Conservation (phyloP, 768 basidiomycete species). For the Phylloporus rhodoxanthus region DNA sequence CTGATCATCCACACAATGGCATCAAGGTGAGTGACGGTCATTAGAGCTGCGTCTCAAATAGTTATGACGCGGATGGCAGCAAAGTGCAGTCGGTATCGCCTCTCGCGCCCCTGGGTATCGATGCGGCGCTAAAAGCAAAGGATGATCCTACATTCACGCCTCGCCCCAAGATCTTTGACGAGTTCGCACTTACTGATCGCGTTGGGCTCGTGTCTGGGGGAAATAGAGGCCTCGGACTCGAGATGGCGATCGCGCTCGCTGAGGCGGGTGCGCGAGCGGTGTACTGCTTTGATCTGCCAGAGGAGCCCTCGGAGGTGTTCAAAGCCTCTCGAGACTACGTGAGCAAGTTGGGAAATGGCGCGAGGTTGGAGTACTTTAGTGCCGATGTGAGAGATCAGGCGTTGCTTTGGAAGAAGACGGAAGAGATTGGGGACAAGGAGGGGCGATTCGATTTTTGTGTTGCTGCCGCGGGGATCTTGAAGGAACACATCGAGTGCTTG, state of each 20-base stretch:
- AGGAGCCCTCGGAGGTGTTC: conserved; percentile 54
- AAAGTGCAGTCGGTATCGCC: conserved; percentile 44
- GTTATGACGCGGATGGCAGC: background rate
- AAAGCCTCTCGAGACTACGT: conserved; percentile 48
- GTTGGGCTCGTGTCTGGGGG: conserved; percentile 61
- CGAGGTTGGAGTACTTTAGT: conserved; percentile 54
- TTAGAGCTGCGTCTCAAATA: background rate
- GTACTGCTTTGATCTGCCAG: conserved; percentile 64
- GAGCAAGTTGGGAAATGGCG: conserved; percentile 35
- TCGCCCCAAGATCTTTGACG: conserved; percentile 50
- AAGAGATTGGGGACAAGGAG: conserved; percentile 60
- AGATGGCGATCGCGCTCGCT: conserved; percentile 69
- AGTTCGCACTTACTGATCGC: conserved; percentile 52
- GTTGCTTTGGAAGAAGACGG: conserved; percentile 48
- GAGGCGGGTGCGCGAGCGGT: conserved; percentile 68
- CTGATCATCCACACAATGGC: background rate
- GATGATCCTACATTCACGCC: conserved; percentile 30
- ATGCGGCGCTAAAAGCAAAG: conserved; percentile 46
- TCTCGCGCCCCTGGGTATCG: conserved; percentile 57
- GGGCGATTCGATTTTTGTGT: conserved; percentile 69
- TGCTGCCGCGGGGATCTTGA: conserved; percentile 73
- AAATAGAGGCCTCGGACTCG: conserved; percentile 71
- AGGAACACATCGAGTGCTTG: conserved; percentile 53
- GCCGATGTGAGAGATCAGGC: conserved; percentile 64
- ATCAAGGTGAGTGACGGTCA: background rate